Conservation (phyloP, 179 eudicot genomes). For the Actinidia arguta region DNA sequence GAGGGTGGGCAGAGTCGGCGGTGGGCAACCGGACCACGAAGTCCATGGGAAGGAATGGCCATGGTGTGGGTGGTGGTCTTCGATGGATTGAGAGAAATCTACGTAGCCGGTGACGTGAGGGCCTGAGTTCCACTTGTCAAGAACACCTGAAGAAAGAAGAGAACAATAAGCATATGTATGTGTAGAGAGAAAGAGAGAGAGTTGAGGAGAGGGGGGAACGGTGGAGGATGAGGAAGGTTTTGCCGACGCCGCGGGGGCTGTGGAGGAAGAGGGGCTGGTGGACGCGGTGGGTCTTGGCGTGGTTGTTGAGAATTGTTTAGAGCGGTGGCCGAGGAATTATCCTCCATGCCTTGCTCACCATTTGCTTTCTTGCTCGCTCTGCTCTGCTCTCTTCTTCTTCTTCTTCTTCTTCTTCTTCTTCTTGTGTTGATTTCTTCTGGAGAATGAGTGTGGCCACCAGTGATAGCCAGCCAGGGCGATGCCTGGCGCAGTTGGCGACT, state of each 20-base stretch:
- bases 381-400: not conserved
- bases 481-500: not conserved
- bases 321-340: conserved; percentile 80
- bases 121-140: conserved; percentile 82
- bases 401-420: not conserved
- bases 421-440: not conserved
- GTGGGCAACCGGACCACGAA: conserved; percentile 54
- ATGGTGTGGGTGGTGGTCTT: conserved; percentile 70
- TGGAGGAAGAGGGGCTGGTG: conserved; percentile 91
- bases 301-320: conserved; percentile 87
- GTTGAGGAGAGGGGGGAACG: conserved; percentile 37
- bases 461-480: not conserved
- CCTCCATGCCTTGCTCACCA: conserved; percentile 78
- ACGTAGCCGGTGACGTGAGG: conserved; percentile 86
- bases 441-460: not conserved
- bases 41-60: conserved; percentile 85
- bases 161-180: not conserved
- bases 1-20: conserved; percentile 60
- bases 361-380: conserved; percentile 15
- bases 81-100: conserved; percentile 76
- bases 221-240: conserved; percentile 90
- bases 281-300: conserved; percentile 85
- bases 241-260: conserved; percentile 97
- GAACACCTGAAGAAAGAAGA: conserved; percentile 53
- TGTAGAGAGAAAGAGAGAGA: conserved; percentile 3